Conservation (phyloP, 2,329 filamentous ascomycete species). For the Fusarium sp. region DNA sequence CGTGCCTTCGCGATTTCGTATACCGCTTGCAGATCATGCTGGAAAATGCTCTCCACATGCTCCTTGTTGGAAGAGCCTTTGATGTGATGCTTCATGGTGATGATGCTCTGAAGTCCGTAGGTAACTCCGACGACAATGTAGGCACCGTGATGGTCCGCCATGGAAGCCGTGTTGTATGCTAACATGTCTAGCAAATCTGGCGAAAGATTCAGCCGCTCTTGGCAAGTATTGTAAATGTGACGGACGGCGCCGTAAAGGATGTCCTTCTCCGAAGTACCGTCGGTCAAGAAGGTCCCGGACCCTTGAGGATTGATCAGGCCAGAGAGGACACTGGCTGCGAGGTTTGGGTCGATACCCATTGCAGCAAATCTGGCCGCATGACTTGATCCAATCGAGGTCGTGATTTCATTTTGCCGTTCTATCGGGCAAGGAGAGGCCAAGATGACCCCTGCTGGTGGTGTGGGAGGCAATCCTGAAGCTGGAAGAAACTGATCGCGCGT, state of each 20-base stretch:
- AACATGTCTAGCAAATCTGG: fast-evolving
- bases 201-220: not conserved
- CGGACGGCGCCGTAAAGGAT: not conserved
- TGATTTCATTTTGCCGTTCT: not conserved
- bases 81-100: constrained; percentile 1
- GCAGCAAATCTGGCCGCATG: not conserved
- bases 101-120: constrained; percentile 27
- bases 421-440: not conserved
- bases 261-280: fast-evolving
- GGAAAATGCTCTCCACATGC: not conserved
- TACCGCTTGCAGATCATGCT: constrained; percentile 5
- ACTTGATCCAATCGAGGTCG: not conserved
- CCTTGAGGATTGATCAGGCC: constrained; percentile 3
- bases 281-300: constrained; percentile 15
- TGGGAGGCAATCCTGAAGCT: not conserved
- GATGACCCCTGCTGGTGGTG: not conserved
- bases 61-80: not conserved
- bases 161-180: fast-evolving
- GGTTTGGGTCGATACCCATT: constrained; percentile 2
- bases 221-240: not conserved
- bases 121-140: constrained; percentile 21
- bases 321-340: constrained; percentile 24
- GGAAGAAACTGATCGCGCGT: constrained; percentile 21
- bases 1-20: not conserved
- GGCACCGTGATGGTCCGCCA: not conserved